These are phyloP conservation scores for Durusdinium trenchii DNA, from an alignment of 73 alveolate genomes.

Conservation along the genomic window DNA sequence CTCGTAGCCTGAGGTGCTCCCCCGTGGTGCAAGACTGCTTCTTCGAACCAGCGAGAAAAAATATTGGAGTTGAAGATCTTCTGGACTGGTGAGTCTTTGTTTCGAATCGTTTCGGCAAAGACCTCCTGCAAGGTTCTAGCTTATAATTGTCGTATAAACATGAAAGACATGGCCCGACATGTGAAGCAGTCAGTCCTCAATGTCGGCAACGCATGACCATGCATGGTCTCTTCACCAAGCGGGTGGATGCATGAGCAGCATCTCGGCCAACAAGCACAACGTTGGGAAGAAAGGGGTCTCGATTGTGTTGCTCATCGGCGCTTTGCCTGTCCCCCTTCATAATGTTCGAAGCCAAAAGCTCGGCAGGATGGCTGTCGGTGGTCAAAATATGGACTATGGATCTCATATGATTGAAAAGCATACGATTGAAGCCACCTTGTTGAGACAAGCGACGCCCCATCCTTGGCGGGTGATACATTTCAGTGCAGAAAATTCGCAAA, in stretches of 20 bases:
- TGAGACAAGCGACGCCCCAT: neutral
- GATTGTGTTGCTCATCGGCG: neutral
- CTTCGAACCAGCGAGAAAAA: conserved; percentile 3
- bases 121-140: neutral
- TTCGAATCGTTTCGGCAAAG: neutral
- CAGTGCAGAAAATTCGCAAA: neutral
- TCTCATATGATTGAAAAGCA: neutral
- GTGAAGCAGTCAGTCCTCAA: neutral
- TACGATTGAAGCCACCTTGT: neutral
- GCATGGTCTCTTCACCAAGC: conserved; percentile 53
- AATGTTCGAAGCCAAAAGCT: conserved; percentile 30
- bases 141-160: neutral
- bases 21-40: neutral
- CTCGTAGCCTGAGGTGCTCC: neutral
- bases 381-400: neutral
- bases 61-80: conserved; percentile 14
- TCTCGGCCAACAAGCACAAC: conserved; percentile 38
- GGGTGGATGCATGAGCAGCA: conserved; percentile 14
- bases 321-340: neutral
- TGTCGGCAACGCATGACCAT: neutral
- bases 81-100: neutral
- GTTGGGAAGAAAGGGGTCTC: conserved; percentile 1
- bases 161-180: neutral
- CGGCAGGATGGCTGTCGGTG: conserved; percentile 28
- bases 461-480: neutral